Percentiles rank a stretch among this genome's conserved stretches.
phyloP scores from a whole-genome alignment of 331 rosid species.

The Malus hybrid region DNA sequence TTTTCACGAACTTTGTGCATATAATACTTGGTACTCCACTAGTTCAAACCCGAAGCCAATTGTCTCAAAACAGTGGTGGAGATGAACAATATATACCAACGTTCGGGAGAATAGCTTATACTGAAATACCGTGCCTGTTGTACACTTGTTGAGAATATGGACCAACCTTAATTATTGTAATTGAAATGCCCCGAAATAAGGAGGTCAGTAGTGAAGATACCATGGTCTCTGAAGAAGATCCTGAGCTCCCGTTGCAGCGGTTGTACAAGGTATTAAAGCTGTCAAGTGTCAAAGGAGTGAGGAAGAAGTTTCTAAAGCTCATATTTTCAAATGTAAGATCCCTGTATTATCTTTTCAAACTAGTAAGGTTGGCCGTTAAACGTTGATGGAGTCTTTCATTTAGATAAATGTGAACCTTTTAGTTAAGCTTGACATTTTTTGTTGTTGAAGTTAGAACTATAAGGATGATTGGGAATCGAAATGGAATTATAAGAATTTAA shows the following conservation, averaged over 20 bases:
- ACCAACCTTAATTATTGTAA: no score
- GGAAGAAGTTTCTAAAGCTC: background rate
- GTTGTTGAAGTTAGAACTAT: no score
- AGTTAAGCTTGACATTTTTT: no score
- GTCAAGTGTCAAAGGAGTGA: background rate
- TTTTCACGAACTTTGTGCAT: background rate
- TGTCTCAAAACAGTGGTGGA: background rate
- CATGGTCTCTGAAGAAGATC: background rate
- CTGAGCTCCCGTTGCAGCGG: background rate
- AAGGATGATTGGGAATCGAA: no score
- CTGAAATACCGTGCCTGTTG: background rate
- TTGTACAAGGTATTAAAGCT: background rate
- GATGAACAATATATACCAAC: background rate
- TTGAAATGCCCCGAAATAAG: no score
- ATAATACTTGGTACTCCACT: background rate
- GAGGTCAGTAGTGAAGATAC: no score
- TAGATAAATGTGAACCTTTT: no score
- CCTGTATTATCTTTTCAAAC: background rate
- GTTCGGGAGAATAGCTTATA: background rate
- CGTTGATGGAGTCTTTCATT: no score
- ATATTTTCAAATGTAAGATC: background rate
- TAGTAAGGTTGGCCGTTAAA: background rate
- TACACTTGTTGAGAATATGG: background rate
- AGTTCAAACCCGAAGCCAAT: background rate
- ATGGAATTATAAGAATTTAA: no score